A percentile compares a stretch with the other conserved stretches of the same genome.
phyloP scores from a whole-genome alignment of 306 rosid genomes.

The Bauhinia variegata region DNA sequence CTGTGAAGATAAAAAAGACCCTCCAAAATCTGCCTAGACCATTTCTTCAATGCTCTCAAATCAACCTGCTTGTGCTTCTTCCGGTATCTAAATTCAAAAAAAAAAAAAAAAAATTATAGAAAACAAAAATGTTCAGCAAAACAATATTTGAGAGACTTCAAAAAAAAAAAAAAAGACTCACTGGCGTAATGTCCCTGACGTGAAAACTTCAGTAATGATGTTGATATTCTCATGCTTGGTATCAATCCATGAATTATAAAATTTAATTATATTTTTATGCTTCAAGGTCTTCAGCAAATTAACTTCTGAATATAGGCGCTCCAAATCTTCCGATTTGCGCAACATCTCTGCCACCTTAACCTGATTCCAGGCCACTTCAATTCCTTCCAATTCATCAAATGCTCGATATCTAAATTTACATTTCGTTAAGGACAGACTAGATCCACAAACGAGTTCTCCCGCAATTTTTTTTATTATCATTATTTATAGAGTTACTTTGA shows the following conservation, averaged over 20 bases:
- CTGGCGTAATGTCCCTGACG: slow-evolving; percentile 94
- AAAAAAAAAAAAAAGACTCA: slow-evolving; percentile 43
- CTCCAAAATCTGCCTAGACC: slow-evolving; percentile 97
- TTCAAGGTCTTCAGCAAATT: slow-evolving; percentile 93
- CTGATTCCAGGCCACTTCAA: slow-evolving; percentile 99
- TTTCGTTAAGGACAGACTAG: slow-evolving; percentile 54
- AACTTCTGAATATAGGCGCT: slow-evolving; percentile 91
- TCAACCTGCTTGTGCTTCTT: slow-evolving; percentile 94
- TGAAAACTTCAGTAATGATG: slow-evolving; percentile 94
- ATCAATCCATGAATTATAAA: slow-evolving; percentile 90
- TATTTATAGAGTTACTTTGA: neutral
- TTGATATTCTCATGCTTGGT: slow-evolving; percentile 74
- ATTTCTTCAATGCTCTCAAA: slow-evolving; percentile 95
- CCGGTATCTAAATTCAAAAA: slow-evolving; percentile 66
- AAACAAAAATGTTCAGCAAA: neutral
- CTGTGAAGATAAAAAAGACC: slow-evolving; percentile 95
- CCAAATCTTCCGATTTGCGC: slow-evolving; percentile 79
- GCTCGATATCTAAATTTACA: slow-evolving; percentile 80
- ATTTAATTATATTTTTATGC: slow-evolving; percentile 90
- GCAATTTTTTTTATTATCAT: neutral
- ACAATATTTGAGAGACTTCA: neutral
- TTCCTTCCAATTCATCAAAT: slow-evolving; percentile 95
- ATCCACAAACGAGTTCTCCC: neutral
- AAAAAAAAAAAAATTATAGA: slow-evolving; percentile 25
- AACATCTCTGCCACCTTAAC: slow-evolving; percentile 84